These are phyloP conservation scores for Pestalotiopsis fici DNA, from an alignment of 2,329 filamentous ascomycete genomes.

Conservation along the genomic window DNA sequence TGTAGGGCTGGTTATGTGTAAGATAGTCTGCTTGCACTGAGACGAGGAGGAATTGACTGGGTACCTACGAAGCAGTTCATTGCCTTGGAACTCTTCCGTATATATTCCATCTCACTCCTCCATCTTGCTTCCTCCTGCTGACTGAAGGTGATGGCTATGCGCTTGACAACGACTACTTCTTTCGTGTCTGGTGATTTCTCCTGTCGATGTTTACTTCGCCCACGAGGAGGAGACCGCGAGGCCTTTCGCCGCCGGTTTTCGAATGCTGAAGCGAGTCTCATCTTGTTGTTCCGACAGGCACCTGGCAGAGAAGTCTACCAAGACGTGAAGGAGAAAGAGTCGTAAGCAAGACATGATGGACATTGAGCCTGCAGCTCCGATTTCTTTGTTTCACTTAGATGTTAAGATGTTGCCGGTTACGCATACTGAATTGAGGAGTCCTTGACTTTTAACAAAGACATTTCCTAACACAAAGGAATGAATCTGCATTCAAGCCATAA, in stretches of 20 bases:
- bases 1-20: neutral
- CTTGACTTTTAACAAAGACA: neutral
- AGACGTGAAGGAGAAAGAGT: neutral
- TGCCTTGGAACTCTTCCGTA: neutral
- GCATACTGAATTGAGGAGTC: neutral
- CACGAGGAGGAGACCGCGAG: neutral
- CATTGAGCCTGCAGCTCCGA: neutral
- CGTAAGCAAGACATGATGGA: neutral
- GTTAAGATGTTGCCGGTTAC: neutral
- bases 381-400: neutral
- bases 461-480: neutral
- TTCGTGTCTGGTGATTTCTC: neutral
- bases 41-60: too few relatives aligned
- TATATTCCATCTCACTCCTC: slow-evolving; percentile 1
- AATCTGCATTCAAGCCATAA: neutral
- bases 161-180: neutral
- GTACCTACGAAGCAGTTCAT: neutral
- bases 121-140: neutral
- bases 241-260: neutral
- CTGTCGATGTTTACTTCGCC: neutral
- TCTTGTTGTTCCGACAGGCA: neutral
- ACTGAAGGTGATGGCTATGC: neutral
- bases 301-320: neutral
- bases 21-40: neutral
- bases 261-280: neutral